phyloP scores from a whole-genome alignment of 116 monocot species.

The Phalaenopsis hybrid region DNA sequence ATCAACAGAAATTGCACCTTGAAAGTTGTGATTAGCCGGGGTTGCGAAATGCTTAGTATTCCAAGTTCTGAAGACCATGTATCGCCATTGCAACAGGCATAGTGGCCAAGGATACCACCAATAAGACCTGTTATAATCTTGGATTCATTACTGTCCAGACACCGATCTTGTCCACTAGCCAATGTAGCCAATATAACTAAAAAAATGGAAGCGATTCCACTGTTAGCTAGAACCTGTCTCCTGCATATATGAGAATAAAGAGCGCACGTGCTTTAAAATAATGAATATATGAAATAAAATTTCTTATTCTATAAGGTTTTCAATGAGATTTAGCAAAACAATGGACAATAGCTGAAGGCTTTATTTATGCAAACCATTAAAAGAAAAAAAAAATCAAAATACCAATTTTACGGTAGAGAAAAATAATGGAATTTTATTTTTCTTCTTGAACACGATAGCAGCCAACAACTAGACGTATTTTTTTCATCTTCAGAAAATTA shows the following conservation, averaged over 20 bases:
- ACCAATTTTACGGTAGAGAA: neutral
- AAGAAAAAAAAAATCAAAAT: neutral
- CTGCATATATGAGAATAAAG: conserved; percentile 15
- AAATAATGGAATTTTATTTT: neutral
- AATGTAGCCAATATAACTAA: conserved; percentile 22
- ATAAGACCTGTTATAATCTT: conserved; percentile 39
- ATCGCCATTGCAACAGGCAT: conserved; percentile 60
- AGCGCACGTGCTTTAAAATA: neutral
- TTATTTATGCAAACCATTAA: neutral
- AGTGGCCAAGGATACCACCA: conserved; percentile 56
- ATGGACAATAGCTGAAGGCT: neutral
- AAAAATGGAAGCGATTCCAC: conserved; percentile 46
- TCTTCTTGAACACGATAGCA: neutral
- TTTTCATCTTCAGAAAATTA: neutral
- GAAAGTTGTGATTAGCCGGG: conserved; percentile 53
- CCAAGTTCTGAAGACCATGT: conserved; percentile 71
- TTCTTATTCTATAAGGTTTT: neutral
- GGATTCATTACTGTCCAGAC: conserved; percentile 44
- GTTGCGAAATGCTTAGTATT: conserved; percentile 47
- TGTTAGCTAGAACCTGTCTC: conserved; percentile 66
- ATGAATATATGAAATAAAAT: neutral
- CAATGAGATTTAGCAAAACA: neutral
- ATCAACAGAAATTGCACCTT: conserved; percentile 27
- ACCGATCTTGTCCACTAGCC: conserved; percentile 41
- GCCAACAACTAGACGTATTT: too few relatives aligned